Percentiles rank a stretch among this genome's conserved stretches.
These are phyloP conservation scores for Ascosphaera acerosa DNA, from an alignment of 2,329 filamentous ascomycete genomes.

Conservation along the genomic window DNA sequence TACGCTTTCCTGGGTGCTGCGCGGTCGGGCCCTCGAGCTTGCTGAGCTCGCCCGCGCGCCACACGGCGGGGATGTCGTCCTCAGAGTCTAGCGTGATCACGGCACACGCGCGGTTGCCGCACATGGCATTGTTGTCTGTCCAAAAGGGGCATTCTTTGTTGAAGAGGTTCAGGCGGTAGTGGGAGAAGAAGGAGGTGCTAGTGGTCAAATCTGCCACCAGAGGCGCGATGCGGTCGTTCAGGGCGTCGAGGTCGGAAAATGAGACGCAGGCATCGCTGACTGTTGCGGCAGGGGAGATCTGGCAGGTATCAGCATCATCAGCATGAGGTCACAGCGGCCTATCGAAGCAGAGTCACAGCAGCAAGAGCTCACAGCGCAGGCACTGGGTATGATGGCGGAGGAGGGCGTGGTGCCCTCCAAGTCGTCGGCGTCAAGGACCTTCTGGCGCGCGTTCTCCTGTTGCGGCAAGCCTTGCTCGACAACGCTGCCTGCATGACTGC, in stretches of 20 bases:
- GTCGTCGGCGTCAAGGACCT: constrained; percentile 11
- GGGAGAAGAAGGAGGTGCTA: constrained; percentile 90
- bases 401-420: too few species aligned
- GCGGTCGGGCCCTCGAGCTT: constrained; percentile 80
- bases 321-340: constrained; percentile 2
- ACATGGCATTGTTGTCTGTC: constrained; percentile 80
- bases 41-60: constrained; percentile 75
- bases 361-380: constrained; percentile 29
- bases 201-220: constrained; percentile 56
- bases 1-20: constrained; percentile 55
- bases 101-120: constrained; percentile 87
- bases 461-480: constrained; percentile 12
- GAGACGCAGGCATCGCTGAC: constrained; percentile 89
- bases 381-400: constrained; percentile 13
- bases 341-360: constrained; percentile 6
- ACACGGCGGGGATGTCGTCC: constrained; percentile 73
- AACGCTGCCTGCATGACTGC: constrained; percentile 22
- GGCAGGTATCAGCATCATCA: constrained; percentile 7
- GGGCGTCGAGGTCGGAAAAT: constrained; percentile 63
- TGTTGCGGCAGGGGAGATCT: constrained; percentile 74
- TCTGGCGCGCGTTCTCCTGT: too few species aligned
- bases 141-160: constrained; percentile 92
- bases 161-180: constrained; percentile 87
- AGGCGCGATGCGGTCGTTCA: constrained; percentile 56
- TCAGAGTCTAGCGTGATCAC: constrained; percentile 91